phyloP scores from a whole-genome alignment of 768 basidiomycete genomes.

The Boletus pseudo-olivaceus region DNA sequence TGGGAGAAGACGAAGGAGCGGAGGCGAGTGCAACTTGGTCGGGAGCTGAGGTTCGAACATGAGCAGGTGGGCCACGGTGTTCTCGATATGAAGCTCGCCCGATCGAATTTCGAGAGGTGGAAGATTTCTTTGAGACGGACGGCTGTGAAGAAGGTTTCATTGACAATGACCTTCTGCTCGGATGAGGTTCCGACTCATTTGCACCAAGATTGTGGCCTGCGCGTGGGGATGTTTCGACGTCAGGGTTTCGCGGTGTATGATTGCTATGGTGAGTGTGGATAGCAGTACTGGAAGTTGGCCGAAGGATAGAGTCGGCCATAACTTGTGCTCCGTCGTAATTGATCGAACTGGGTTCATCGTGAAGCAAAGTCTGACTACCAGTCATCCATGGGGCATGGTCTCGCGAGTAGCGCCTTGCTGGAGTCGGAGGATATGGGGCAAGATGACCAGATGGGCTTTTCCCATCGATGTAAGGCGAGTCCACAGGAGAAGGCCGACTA shows the following conservation, averaged over 20 bases:
- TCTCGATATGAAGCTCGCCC: conserved; percentile 23
- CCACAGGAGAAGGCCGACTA: conserved; percentile 6
- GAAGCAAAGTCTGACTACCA: conserved; percentile 14
- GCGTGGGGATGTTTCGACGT: background rate
- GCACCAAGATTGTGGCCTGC: background rate
- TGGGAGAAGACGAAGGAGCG: background rate
- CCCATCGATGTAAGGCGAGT: conserved; percentile 5
- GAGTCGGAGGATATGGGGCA: conserved; percentile 9
- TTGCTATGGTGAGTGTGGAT: background rate
- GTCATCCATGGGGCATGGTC: background rate
- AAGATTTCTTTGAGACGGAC: conserved; percentile 16
- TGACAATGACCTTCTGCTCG: conserved; percentile 5
- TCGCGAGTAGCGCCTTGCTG: conserved; percentile 10
- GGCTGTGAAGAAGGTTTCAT: conserved; percentile 13
- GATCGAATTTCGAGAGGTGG: conserved; percentile 11
- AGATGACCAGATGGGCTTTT: conserved; percentile 20
- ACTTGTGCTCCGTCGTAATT: background rate
- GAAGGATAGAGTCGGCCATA: background rate
- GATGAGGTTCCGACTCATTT: background rate
- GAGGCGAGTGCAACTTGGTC: background rate
- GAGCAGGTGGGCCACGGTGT: conserved; percentile 14
- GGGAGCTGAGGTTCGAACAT: conserved; percentile 4
- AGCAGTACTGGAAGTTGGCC: background rate
- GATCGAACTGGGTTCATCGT: conserved; percentile 12
- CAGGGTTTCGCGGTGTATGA: background rate